A percentile compares a stretch with the other conserved stretches of the same genome.
Evolutionary conservation across 345 rosid species (phyloP).

Genomic region (Euphorbia peplus): DNA sequence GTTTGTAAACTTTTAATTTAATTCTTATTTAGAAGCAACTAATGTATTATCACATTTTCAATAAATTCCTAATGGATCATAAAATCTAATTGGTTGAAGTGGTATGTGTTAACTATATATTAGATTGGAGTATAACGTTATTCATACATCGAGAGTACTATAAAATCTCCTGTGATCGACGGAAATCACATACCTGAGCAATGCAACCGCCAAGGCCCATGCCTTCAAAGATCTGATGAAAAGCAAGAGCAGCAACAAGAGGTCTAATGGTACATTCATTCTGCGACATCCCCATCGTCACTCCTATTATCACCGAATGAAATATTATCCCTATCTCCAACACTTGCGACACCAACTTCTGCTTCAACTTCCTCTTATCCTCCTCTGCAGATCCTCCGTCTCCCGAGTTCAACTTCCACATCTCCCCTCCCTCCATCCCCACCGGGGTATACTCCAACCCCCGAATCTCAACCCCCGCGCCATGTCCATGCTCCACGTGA

Average conservation of each 20-base stretch:
- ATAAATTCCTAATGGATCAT: too few relatives aligned
- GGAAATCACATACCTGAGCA: constrained; percentile 97
- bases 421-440: constrained; percentile 33
- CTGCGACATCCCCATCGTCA: constrained; percentile 96
- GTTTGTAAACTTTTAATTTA: too few relatives aligned
- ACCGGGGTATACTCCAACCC: constrained; percentile 37
- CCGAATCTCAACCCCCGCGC: constrained; percentile 19
- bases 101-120: too few relatives aligned
- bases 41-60: too few relatives aligned
- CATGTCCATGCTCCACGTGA: constrained; percentile 54
- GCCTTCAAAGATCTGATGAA: constrained; percentile 94
- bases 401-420: constrained; percentile 34
- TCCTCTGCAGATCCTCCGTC: constrained; percentile 26
- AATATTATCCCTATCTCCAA: constrained; percentile 93
- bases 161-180: too few relatives aligned
- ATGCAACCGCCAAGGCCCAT: constrained; percentile 99
- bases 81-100: too few relatives aligned
- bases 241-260: constrained; percentile 79
- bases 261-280: constrained; percentile 88
- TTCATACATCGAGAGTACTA: too few relatives aligned
- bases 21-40: too few relatives aligned
- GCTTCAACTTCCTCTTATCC: constrained; percentile 58
- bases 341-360: constrained; percentile 80
- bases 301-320: constrained; percentile 91
- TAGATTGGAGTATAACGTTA: too few relatives aligned